These are phyloP conservation scores for Hypericum androsaemum DNA, from an alignment of 345 rosid genomes.

Conservation along the genomic window DNA sequence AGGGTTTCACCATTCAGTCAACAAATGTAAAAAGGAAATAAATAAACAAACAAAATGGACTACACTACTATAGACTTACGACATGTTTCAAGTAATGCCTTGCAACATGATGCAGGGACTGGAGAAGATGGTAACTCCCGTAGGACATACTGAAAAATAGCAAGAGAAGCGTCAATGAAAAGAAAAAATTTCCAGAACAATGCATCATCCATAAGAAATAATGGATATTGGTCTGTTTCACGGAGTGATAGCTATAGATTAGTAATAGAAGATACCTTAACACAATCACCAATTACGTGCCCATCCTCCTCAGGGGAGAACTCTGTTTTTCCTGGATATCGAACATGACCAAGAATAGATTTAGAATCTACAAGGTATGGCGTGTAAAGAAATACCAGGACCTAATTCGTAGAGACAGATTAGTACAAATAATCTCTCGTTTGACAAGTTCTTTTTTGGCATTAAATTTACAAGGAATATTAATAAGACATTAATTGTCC, in stretches of 20 bases:
- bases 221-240: slow-evolving; percentile 5
- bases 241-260: no score
- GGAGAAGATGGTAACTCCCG: slow-evolving; percentile 99
- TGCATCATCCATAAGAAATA: slow-evolving; percentile 4
- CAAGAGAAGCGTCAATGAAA: slow-evolving; percentile 13
- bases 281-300: slow-evolving; percentile 88
- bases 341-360: slow-evolving; percentile 4
- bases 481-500: no score
- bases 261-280: slow-evolving; percentile 46
- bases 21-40: neutral
- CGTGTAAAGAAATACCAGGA: neutral
- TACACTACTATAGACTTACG: slow-evolving; percentile 42
- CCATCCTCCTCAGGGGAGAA: slow-evolving; percentile 71
- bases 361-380: neutral
- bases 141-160: slow-evolving; percentile 59
- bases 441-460: no score
- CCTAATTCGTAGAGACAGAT: no score
- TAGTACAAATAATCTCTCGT: no score
- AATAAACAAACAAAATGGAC: no score
- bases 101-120: slow-evolving; percentile 97
- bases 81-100: slow-evolving; percentile 84
- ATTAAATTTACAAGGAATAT: no score
- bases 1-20: neutral
- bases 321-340: slow-evolving; percentile 60
- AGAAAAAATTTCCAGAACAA: slow-evolving; percentile 3